Conservation (phyloP, 2,329 filamentous ascomycete species). For the Pseudocercospora ulei region DNA sequence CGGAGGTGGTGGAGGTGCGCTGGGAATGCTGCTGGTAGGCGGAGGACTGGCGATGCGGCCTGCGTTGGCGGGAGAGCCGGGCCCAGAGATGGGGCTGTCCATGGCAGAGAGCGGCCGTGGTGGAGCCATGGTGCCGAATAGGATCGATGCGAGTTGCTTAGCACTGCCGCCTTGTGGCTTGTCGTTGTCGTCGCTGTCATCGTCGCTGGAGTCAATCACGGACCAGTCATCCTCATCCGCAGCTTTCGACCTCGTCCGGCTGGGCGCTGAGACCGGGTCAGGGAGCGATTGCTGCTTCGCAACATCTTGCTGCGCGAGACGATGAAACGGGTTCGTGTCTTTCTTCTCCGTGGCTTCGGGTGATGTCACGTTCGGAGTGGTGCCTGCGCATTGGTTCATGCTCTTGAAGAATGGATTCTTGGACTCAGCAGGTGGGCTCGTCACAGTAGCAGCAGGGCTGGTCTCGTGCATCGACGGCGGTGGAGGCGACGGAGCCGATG, state of each 20-base stretch:
- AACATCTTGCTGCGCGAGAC: slow-evolving; percentile 59
- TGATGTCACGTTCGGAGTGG: slow-evolving; percentile 37
- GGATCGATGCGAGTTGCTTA: slow-evolving; percentile 82
- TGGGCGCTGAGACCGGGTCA: slow-evolving; percentile 39
- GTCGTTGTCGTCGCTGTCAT: slow-evolving; percentile 65
- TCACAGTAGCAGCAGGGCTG: slow-evolving; percentile 29
- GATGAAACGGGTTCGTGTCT: slow-evolving; percentile 95
- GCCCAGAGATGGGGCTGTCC: slow-evolving; percentile 46
- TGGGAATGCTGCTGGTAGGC: slow-evolving; percentile 46
- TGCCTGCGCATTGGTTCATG: slow-evolving; percentile 52
- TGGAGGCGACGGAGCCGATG: slow-evolving; percentile 18
- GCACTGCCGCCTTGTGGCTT: slow-evolving; percentile 67
- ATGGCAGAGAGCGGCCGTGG: slow-evolving; percentile 77
- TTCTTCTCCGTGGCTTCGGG: slow-evolving; percentile 38
- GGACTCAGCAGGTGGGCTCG: slow-evolving; percentile 57
- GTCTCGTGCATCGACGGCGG: slow-evolving; percentile 22
- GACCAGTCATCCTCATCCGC: slow-evolving; percentile 68
- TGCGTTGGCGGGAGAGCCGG: slow-evolving; percentile 34
- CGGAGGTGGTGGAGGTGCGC: slow-evolving; percentile 38
- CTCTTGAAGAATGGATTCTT: slow-evolving; percentile 94
- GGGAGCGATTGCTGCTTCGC: slow-evolving; percentile 43
- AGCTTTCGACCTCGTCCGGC: slow-evolving; percentile 48
- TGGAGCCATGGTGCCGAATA: slow-evolving; percentile 95
- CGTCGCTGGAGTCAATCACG: slow-evolving; percentile 64
- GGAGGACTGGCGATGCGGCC: slow-evolving; percentile 34